A percentile compares a stretch with the other conserved stretches of the same genome.
Evolutionary conservation across 768 basidiomycete genomes (phyloP).

Genomic region (Amanita fuliginea): DNA sequence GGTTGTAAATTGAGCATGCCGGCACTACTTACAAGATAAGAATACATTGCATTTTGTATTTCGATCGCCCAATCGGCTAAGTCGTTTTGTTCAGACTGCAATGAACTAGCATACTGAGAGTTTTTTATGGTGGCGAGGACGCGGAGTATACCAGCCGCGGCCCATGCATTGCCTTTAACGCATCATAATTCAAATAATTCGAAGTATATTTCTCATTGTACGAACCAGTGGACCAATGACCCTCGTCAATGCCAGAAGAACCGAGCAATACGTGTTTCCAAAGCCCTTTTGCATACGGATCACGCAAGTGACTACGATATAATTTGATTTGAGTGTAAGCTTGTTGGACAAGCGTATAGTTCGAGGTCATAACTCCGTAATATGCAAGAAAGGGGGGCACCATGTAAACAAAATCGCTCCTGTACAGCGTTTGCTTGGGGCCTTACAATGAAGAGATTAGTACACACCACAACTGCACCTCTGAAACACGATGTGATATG

Average conservation of each 20-base stretch:
- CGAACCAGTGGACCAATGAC: constrained; percentile 75
- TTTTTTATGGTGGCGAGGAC: constrained; percentile 66
- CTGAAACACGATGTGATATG: constrained; percentile 59
- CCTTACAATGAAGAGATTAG: neutral
- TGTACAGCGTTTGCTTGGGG: constrained; percentile 14
- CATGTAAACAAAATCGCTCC: constrained; percentile 81
- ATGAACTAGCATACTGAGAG: constrained; percentile 38
- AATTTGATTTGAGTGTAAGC: constrained; percentile 64
- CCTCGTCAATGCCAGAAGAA: constrained; percentile 36
- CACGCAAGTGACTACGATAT: constrained; percentile 57
- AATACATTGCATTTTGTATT: constrained; percentile 66
- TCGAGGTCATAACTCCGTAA: constrained; percentile 53
- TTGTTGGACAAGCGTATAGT: constrained; percentile 46
- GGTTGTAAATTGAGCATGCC: neutral
- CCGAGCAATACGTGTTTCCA: constrained; percentile 76
- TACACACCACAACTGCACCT: constrained; percentile 64
- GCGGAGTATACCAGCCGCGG: constrained; percentile 77
- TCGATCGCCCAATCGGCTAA: constrained; percentile 57
- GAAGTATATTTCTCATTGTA: neutral
- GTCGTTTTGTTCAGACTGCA: constrained; percentile 44
- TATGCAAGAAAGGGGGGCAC: constrained; percentile 82
- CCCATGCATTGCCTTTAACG: constrained; percentile 73
- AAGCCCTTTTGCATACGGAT: constrained; percentile 36
- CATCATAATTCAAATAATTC: constrained; percentile 1
- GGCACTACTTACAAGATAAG: constrained; percentile 33